phyloP scores from a whole-genome alignment of 2,329 filamentous ascomycete species.

The Colletotrichum chrysophilum region DNA sequence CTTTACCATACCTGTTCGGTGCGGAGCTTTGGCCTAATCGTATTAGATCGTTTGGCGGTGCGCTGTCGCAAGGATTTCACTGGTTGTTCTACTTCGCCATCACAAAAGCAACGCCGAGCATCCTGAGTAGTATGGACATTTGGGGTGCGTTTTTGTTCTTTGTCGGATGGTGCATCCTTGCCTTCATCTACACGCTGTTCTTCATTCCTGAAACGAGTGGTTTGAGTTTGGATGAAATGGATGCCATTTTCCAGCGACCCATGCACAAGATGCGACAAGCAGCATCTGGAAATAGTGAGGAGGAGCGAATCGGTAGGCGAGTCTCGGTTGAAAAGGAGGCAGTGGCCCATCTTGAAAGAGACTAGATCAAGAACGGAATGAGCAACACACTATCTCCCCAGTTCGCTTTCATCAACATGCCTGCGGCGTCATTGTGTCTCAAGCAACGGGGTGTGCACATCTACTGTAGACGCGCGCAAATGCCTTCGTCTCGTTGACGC shows the following conservation, averaged over 20 bases:
- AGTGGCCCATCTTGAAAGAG: background rate
- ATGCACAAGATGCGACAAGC: background rate
- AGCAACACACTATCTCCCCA: background rate
- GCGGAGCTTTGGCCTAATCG: constrained; percentile 50
- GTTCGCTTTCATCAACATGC: background rate
- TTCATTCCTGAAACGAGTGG: background rate
- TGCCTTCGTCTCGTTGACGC: background rate
- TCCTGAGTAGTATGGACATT: background rate
- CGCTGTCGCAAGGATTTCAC: background rate
- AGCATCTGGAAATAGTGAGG: background rate
- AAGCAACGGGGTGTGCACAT: background rate
- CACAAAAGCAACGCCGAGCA: background rate
- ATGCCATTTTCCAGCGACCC: background rate
- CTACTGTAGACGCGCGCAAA: background rate
- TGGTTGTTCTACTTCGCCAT: background rate
- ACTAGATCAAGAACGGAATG: background rate
- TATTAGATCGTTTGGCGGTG: constrained; percentile 41
- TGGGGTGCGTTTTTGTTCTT: constrained; percentile 1
- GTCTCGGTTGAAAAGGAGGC: background rate
- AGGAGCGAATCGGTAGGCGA: background rate
- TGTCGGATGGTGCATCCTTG: background rate
- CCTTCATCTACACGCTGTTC: background rate
- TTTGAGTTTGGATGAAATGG: background rate
- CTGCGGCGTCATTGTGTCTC: background rate
- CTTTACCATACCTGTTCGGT: constrained; percentile 49